Percentiles rank a stretch among this genome's conserved stretches.
Evolutionary conservation across 2,329 filamentous ascomycete species (phyloP).

Genomic region (Calonectria hongkongensis): DNA sequence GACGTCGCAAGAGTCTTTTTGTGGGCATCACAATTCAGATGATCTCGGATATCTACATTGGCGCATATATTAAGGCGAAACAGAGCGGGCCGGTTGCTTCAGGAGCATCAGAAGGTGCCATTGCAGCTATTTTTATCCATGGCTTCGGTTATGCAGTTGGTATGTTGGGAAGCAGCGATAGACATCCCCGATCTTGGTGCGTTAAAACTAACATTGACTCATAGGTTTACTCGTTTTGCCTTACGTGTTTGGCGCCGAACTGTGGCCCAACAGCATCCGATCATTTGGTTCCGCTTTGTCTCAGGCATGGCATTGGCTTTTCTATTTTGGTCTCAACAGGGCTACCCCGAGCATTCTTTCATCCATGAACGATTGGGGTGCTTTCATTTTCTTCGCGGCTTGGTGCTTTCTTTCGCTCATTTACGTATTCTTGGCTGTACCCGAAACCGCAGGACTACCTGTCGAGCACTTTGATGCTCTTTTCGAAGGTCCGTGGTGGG

Average conservation of each 20-base stretch:
- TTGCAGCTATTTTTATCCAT: conserved; percentile 67
- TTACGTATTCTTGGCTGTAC: conserved; percentile 63
- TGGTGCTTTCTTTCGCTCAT: conserved; percentile 60
- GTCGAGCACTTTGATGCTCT: conserved; percentile 62
- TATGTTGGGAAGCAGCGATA: conserved; percentile 26
- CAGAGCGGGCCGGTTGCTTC: conserved; percentile 50
- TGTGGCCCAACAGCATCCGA: conserved; percentile 40
- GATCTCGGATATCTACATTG: conserved; percentile 64
- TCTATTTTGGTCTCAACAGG: conserved; percentile 61
- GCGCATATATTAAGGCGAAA: conserved; percentile 61
- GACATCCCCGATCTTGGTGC: background rate
- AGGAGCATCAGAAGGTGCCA: conserved; percentile 60
- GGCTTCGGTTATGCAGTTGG: conserved; percentile 65
- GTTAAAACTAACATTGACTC: background rate
- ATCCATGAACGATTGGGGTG: conserved; percentile 62
- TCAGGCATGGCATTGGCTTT: conserved; percentile 57
- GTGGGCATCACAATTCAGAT: conserved; percentile 61
- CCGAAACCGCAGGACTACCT: conserved; percentile 61
- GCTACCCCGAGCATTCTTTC: conserved; percentile 59
- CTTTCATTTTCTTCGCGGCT: conserved; percentile 60
- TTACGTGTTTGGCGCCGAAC: conserved; percentile 61
- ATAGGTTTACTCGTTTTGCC: conserved; percentile 62
- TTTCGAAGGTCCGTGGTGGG: conserved; percentile 55
- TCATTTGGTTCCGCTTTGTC: conserved; percentile 48
- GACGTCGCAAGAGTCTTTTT: conserved; percentile 62